Evolutionary conservation across 2,329 filamentous ascomycete species (phyloP).

Genomic region (Colletotrichum plurivorum): DNA sequence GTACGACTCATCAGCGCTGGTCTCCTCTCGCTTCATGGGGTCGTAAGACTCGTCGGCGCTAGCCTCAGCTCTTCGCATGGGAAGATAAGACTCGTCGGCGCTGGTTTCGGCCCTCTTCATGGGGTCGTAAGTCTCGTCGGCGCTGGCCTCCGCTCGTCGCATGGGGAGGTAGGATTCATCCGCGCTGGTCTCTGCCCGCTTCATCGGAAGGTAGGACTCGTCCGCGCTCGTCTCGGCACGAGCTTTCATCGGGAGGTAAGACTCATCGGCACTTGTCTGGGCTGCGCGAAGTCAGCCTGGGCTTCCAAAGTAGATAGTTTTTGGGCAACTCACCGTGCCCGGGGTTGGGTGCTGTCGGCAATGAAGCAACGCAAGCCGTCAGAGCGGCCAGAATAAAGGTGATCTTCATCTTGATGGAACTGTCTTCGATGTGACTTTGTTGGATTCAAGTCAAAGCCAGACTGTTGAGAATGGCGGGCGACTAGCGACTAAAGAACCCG

Average conservation of each 20-base stretch:
- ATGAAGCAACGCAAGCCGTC: conserved; percentile 13
- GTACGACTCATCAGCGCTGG: conserved; percentile 32
- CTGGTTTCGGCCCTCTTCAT: conserved; percentile 21
- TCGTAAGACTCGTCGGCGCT: conserved; percentile 27
- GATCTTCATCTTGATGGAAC: conserved; percentile 19
- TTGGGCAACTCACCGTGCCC: conserved; percentile 15
- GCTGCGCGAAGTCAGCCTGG: not conserved
- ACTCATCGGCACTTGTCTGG: conserved; percentile 29
- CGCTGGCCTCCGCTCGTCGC: conserved; percentile 22
- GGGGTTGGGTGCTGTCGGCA: conserved; percentile 14
- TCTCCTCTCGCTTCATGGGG: conserved; percentile 21
- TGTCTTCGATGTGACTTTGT: not conserved
- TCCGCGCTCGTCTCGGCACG: conserved; percentile 30
- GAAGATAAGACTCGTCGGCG: conserved; percentile 30
- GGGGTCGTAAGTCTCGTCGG: conserved; percentile 17
- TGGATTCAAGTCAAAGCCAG: not conserved
- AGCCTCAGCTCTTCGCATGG: conserved; percentile 21
- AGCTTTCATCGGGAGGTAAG: conserved; percentile 33
- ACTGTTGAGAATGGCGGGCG: not conserved
- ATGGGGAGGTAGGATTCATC: conserved; percentile 35
- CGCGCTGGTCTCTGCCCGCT: conserved; percentile 23
- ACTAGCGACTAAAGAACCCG: not conserved
- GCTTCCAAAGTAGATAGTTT: not conserved
- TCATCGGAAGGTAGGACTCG: conserved; percentile 34
- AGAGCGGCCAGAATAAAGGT: conserved; percentile 20